Conservation (phyloP, 306 rosid genomes). For the Carpinus fangiana region DNA sequence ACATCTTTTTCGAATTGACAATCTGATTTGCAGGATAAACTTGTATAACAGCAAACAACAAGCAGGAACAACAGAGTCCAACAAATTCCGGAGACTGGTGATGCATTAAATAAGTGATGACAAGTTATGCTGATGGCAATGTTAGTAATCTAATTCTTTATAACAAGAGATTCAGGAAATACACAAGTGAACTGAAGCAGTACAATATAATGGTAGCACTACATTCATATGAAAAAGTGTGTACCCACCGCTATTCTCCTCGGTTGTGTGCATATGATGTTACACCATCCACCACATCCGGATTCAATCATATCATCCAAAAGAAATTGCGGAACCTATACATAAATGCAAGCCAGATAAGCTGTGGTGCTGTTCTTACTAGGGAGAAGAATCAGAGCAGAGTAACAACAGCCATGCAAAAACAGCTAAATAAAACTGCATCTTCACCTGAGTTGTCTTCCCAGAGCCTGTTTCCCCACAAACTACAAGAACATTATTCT, state of each 20-base stretch:
- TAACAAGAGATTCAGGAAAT: not conserved
- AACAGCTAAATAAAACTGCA: constrained; percentile 19
- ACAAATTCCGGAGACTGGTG: not conserved
- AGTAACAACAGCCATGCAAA: constrained; percentile 14
- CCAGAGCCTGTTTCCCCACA: constrained; percentile 99
- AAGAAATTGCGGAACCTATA: constrained; percentile 91
- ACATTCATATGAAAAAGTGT: constrained; percentile 27
- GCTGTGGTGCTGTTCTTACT: constrained; percentile 3
- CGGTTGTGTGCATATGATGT: constrained; percentile 94
- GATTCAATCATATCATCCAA: constrained; percentile 91
- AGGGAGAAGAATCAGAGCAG: constrained; percentile 5
- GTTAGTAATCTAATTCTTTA: not conserved
- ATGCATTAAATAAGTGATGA: not conserved
- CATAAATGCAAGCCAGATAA: constrained; percentile 27
- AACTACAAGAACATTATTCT: constrained; percentile 77
- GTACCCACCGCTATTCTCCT: constrained; percentile 90
- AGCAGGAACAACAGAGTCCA: not conserved
- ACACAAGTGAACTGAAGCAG: constrained; percentile 14
- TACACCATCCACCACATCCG: constrained; percentile 73
- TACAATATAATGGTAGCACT: constrained; percentile 15
- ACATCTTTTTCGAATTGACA: not conserved
- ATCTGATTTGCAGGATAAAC: not conserved
- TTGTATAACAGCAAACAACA: not conserved
- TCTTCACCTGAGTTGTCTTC: constrained; percentile 91
- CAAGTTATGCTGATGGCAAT: not conserved